Evolutionary conservation across 2,329 filamentous ascomycete genomes (phyloP).

Genomic region (Didymella glomerata): DNA sequence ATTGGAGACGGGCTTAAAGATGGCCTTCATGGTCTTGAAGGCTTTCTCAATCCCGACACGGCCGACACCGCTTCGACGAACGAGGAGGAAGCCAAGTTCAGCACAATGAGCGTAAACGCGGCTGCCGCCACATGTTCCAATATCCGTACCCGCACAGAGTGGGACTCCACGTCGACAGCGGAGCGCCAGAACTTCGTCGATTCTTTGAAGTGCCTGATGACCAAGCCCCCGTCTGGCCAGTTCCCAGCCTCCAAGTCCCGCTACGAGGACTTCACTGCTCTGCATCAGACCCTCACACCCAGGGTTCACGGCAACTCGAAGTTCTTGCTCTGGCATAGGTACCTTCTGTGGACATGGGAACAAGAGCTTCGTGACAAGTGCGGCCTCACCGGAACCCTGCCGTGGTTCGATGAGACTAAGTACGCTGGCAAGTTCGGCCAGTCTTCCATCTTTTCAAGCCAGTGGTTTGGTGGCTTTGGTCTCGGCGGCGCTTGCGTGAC

Average conservation of each 20-base stretch:
- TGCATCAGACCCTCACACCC: conserved; percentile 46
- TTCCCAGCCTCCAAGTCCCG: conserved; percentile 39
- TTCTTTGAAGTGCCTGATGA: conserved; percentile 43
- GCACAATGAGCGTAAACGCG: conserved; percentile 1
- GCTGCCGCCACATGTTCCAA: conserved; percentile 32
- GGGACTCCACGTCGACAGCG: conserved; percentile 37
- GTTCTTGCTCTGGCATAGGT: conserved; percentile 57
- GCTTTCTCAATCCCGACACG: not conserved
- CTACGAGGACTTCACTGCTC: conserved; percentile 46
- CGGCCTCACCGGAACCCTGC: conserved; percentile 51
- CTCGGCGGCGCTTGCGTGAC: conserved; percentile 41
- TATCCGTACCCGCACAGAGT: conserved; percentile 42
- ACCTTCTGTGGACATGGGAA: conserved; percentile 54
- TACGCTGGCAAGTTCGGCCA: conserved; percentile 44
- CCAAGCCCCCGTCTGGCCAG: conserved; percentile 31
- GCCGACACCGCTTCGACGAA: conserved; percentile 5
- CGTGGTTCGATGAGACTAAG: conserved; percentile 51
- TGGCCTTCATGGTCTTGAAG: not conserved
- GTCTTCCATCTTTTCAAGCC: conserved; percentile 43
- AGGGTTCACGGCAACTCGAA: conserved; percentile 46
- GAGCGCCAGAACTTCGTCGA: conserved; percentile 39
- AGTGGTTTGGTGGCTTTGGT: conserved; percentile 40
- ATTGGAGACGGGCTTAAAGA: conserved; percentile 5
- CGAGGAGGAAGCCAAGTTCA: conserved; percentile 3
- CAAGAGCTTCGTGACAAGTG: conserved; percentile 53